Base-by-base conservation (phyloP, 2,329 filamentous ascomycete genomes). In the Talaromyces albobiverticillius region DNA sequence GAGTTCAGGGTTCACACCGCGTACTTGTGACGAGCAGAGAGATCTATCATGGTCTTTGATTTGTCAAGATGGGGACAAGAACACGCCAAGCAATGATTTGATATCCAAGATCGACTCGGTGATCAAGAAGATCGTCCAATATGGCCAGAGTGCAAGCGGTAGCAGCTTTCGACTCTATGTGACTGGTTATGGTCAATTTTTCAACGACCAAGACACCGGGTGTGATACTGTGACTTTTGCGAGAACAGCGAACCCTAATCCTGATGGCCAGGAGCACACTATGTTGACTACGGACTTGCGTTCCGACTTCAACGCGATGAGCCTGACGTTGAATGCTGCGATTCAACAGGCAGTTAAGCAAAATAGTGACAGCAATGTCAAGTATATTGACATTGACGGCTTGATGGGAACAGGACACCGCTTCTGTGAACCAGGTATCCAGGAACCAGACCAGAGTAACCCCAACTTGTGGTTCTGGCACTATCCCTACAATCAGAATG, bases 401-500 rank as follows among this genome's bases (percentile, higher is more conserved):
- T 36, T 47, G 26, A 32, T 34, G 45, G 29, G 20, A 32, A 45
- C 23, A 45, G 45, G 45, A 22, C 45, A 47, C 18, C 45, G 45
- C 26, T 47, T 47, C 29, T 47, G 45, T 26, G 45, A 47, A 20
- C 45, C 45, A 32, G 31, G 31, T 36, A 34, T 47, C 45, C n/a
- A 47, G 45, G 45, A 47, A 36, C 29, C 45, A 47, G 45, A 47
- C 31, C 45, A 47, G 31, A 34, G 29, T 13, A 47, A 47, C 31
- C 26, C 26, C 4, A 47, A 47, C 31, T 26, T 47, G 26, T 47
- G 45, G 45, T 34, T 47, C 26, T 47, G 26, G 26, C 45, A 47
- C 29, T 47, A 47, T 47, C 45, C 45, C 18, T 47, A 47, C 20
- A 47, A 47, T 16, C 45, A 47, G 14, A 47, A 47, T 36, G 45